These are phyloP conservation scores for Trichodelitschia bisporula DNA, from an alignment of 495 filamentous ascomycete genomes.

Conservation along the genomic window DNA sequence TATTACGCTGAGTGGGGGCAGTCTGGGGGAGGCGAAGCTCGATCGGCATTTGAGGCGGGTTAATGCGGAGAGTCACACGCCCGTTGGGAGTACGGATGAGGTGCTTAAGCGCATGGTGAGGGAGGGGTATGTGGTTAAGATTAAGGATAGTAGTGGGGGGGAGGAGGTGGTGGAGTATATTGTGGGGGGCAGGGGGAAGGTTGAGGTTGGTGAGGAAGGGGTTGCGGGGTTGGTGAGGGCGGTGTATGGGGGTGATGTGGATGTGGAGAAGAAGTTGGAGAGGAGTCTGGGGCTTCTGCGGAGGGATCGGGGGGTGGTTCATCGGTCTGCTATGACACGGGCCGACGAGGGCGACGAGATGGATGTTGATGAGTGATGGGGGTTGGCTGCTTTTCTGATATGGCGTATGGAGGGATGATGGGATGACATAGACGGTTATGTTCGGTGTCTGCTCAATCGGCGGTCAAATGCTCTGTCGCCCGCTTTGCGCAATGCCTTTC, in stretches of 20 bases:
- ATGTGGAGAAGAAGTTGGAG: slow-evolving; percentile 14
- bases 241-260: slow-evolving; percentile 22
- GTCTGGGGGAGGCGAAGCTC: slow-evolving; percentile 33
- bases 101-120: slow-evolving; percentile 48
- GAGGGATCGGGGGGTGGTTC: not conserved
- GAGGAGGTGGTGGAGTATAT: slow-evolving; percentile 50
- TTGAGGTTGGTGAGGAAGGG: slow-evolving; percentile 53
- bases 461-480: too few species aligned
- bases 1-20: slow-evolving; percentile 44
- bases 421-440: too few species aligned
- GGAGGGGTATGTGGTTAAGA: slow-evolving; percentile 60
- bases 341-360: too few species aligned
- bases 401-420: too few species aligned
- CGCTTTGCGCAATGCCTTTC: too few species aligned
- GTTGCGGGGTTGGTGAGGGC: slow-evolving; percentile 42
- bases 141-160: slow-evolving; percentile 22
- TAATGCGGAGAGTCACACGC: slow-evolving; percentile 52
- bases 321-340: too few species aligned
- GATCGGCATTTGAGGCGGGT: slow-evolving; percentile 43
- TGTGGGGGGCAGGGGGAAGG: slow-evolving; percentile 61
- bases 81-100: slow-evolving; percentile 51
- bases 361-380: too few species aligned
- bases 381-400: too few species aligned
- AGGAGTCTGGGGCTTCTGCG: slow-evolving; percentile 9
- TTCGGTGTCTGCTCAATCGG: too few species aligned